Evolutionary conservation across 148 eudicot genomes (phyloP).

Genomic region (Heliamphora exappendiculata): DNA sequence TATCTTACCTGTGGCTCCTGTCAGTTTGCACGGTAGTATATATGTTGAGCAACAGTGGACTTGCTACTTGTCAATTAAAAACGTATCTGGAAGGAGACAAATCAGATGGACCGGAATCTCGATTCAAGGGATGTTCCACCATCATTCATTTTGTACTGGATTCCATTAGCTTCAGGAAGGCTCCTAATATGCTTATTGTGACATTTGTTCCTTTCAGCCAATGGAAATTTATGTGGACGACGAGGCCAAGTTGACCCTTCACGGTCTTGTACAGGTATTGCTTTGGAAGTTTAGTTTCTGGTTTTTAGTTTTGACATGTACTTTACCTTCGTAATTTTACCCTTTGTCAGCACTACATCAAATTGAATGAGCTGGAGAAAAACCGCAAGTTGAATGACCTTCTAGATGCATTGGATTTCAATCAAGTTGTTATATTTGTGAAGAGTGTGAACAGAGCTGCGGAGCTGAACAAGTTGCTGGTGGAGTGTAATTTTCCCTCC

Average conservation of each 20-base stretch:
- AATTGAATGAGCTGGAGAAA: constrained; percentile 75
- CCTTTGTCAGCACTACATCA: constrained; percentile 76
- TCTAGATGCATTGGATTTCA: constrained; percentile 93
- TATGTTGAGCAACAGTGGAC: constrained; percentile 10
- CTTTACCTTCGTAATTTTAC: not conserved
- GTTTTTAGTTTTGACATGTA: not conserved
- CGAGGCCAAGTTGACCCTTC: constrained; percentile 92
- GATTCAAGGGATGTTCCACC: constrained; percentile 35
- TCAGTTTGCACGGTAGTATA: constrained; percentile 4
- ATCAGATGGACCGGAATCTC: constrained; percentile 38
- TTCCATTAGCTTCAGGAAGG: constrained; percentile 53
- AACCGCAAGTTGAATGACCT: constrained; percentile 89
- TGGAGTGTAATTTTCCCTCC: constrained; percentile 93
- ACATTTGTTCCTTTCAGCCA: constrained; percentile 88
- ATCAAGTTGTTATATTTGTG: constrained; percentile 80
- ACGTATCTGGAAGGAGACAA: constrained; percentile 40
- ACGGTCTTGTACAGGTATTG: constrained; percentile 91
- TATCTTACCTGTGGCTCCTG: constrained; percentile 8
- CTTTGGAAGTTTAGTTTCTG: not conserved
- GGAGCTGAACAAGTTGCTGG: constrained; percentile 82
- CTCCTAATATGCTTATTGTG: constrained; percentile 67
- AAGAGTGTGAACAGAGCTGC: constrained; percentile 92
- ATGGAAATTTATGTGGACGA: constrained; percentile 98
- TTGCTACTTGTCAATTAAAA: constrained; percentile 17
- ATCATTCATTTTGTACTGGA: constrained; percentile 68